Percentiles rank a stretch among this genome's conserved stretches.
Conservation (phyloP, 495 filamentous ascomycete species). For the Aspergillus sparsus region DNA sequence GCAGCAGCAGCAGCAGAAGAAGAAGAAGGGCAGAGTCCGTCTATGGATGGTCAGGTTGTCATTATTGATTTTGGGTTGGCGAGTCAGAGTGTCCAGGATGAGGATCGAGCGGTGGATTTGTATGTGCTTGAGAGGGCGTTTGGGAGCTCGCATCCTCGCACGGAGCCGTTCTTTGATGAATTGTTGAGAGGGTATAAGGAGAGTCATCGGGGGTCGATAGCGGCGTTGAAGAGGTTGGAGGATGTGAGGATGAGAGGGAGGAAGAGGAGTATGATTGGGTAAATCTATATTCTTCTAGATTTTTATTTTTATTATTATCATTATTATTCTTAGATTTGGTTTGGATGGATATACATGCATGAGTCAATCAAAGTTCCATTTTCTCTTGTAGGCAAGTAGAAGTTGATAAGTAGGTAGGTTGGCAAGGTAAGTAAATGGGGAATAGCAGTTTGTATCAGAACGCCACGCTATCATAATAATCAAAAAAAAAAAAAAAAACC, state of each 20-base stretch:
- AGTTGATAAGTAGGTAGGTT: too few species aligned
- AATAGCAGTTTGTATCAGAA: constrained; percentile 12
- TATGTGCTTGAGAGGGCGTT: constrained; percentile 98
- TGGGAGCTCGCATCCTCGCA: constrained; percentile 86
- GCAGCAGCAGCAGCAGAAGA: constrained; percentile 30
- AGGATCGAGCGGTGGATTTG: constrained; percentile 93
- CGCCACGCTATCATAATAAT: constrained; percentile 38
- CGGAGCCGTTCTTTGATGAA: constrained; percentile 72
- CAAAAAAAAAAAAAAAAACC: constrained; percentile 12
- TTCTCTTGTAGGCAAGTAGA: too few species aligned
- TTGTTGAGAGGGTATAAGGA: constrained; percentile 62
- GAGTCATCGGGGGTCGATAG: constrained; percentile 57
- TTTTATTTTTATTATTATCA: constrained; percentile 11
- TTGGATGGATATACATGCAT: constrained; percentile 18
- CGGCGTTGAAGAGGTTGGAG: constrained; percentile 75
- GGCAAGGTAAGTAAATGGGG: too few species aligned
- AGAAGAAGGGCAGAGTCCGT: constrained; percentile 26
- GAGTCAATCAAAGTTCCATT: too few species aligned
- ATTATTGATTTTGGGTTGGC: constrained; percentile 97
- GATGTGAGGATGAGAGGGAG: constrained; percentile 95
- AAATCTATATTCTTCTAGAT: constrained; percentile 20
- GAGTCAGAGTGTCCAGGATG: constrained; percentile 75
- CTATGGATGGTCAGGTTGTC: constrained; percentile 71
- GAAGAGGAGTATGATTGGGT: constrained; percentile 97
- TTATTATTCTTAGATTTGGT: neutral